phyloP scores from a whole-genome alignment of 805 yeast genomes.

The Brettanomyces nanus region DNA sequence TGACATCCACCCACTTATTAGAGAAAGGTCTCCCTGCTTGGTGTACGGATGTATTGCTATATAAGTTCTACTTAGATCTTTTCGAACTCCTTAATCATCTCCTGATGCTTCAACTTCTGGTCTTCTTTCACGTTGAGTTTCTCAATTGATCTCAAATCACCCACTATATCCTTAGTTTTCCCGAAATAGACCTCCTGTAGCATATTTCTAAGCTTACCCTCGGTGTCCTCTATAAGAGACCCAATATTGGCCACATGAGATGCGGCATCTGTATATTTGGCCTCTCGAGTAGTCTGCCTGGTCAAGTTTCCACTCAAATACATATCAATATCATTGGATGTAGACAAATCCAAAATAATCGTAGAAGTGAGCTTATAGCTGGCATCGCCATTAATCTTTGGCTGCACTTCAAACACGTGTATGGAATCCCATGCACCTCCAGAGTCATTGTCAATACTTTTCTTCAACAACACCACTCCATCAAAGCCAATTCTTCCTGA shows the following conservation, averaged over 20 bases:
- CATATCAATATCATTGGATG: conserved; percentile 20
- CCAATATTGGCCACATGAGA: conserved; percentile 87
- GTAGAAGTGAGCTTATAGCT: conserved; percentile 78
- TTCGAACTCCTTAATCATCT: conserved; percentile 29
- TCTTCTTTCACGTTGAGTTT: conserved; percentile 27
- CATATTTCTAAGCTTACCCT: conserved; percentile 76
- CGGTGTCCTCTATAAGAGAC: conserved; percentile 76
- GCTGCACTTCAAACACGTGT: conserved; percentile 76
- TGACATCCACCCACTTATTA: too few species aligned
- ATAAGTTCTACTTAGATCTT: neutral
- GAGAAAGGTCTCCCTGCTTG: too few species aligned
- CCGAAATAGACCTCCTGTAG: conserved; percentile 93
- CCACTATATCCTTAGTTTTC: conserved; percentile 81
- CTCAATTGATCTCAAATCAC: conserved; percentile 49
- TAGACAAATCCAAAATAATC: conserved; percentile 64
- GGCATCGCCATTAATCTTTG: conserved; percentile 29
- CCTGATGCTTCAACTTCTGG: conserved; percentile 33
- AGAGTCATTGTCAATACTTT: conserved; percentile 38
- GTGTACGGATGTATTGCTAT: neutral
- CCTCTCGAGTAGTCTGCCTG: conserved; percentile 63
- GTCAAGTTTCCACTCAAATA: conserved; percentile 77
- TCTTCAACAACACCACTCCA: conserved; percentile 83
- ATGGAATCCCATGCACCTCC: conserved; percentile 83
- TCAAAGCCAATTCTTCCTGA: conserved; percentile 65
- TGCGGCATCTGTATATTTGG: conserved; percentile 39